Evolutionary conservation across 2,329 filamentous ascomycete genomes (phyloP).

Genomic region (Aureobasidium pullulans): DNA sequence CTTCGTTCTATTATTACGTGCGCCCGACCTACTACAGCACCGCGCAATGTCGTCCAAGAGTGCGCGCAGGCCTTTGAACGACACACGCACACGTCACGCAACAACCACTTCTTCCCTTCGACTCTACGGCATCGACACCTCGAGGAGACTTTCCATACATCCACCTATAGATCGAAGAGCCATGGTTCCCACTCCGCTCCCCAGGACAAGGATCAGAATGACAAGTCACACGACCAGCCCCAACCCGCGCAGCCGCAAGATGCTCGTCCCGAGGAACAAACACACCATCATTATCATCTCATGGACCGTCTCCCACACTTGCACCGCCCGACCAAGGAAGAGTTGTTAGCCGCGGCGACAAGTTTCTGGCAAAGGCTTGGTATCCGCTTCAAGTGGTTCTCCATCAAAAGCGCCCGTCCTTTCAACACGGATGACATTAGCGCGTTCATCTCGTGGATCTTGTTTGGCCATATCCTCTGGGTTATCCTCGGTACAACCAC

Average conservation of each 20-base stretch:
- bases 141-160: constrained; percentile 4
- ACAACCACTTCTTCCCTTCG: neutral
- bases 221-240: neutral
- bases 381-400: constrained; percentile 95
- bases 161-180: neutral
- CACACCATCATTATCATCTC: constrained; percentile 27
- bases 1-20: neutral
- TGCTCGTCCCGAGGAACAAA: neutral
- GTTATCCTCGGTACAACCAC: constrained; percentile 94
- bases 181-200: neutral
- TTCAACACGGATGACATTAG: constrained; percentile 97
- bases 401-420: constrained; percentile 84
- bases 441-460: constrained; percentile 90
- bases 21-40: neutral
- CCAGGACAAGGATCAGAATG: neutral
- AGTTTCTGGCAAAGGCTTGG: constrained; percentile 87
- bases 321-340: constrained; percentile 84
- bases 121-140: constrained; percentile 7
- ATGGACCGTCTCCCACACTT: constrained; percentile 58
- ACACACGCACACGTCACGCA: constrained; percentile 2
- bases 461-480: constrained; percentile 90
- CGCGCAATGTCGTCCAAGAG: neutral
- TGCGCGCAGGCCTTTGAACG: neutral
- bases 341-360: constrained; percentile 81
- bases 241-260: neutral